Conservation (phyloP, 176 grass and related monocot genomes). For the Rhynchospora tenuis region DNA sequence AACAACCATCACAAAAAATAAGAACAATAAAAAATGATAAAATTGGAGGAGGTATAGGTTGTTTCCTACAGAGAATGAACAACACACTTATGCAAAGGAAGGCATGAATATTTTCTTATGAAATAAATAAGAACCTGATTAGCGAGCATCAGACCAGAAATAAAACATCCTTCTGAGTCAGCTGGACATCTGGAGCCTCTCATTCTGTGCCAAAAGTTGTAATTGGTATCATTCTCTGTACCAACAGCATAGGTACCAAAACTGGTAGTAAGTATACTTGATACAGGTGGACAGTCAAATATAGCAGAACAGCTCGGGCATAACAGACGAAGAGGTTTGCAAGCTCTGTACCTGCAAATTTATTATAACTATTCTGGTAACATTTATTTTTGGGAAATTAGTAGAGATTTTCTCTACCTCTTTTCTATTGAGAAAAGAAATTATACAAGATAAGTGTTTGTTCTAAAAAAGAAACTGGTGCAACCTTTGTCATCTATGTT, state of each 20-base stretch:
- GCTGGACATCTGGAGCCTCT: conserved; percentile 80
- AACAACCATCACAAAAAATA: background rate
- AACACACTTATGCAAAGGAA: background rate
- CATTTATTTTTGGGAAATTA: too few relatives aligned
- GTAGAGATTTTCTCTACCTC: too few relatives aligned
- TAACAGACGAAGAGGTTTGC: conserved; percentile 69
- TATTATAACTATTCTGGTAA: background rate
- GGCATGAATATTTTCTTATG: background rate
- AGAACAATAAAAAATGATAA: background rate
- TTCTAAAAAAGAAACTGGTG: too few relatives aligned
- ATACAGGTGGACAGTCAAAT: conserved; percentile 74
- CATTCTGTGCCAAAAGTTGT: conserved; percentile 78
- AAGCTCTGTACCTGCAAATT: conserved; percentile 69
- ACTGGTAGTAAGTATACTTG: conserved; percentile 57
- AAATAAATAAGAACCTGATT: conserved; percentile 59
- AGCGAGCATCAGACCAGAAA: conserved; percentile 62
- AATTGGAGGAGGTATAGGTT: background rate
- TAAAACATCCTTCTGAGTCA: conserved; percentile 37
- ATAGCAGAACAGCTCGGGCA: conserved; percentile 79
- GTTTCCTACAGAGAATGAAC: background rate
- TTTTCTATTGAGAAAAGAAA: too few relatives aligned
- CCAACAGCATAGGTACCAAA: conserved; percentile 27
- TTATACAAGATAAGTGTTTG: too few relatives aligned
- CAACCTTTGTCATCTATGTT: too few relatives aligned
- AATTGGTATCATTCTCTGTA: conserved; percentile 36